Evolutionary conservation across 2,329 filamentous ascomycete genomes (phyloP), one percentile per base, ranked within the genome.

Genomic region (Parasarocladium wereldwijsianum): DNA sequence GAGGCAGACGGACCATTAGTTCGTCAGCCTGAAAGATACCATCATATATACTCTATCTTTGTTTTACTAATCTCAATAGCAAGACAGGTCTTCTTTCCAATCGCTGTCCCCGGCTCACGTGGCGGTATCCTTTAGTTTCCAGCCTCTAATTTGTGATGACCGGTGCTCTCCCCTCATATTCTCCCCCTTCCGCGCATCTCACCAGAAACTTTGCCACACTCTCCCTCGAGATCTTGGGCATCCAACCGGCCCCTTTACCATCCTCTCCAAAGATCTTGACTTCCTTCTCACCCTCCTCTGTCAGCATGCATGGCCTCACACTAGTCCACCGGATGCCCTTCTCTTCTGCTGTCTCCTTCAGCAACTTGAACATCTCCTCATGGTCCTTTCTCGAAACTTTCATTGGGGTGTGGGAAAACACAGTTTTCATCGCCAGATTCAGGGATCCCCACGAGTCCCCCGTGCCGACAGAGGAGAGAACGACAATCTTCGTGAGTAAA

Each of bases 381-480:
- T 67, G 64, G 34, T 66, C 64, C 5, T 54, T 44, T 24, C 55
- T 52, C 32, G 56, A 58, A 23, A 52, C 46, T 14, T 34, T 43
- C 56, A 66, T 63, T 36, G 58, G 59, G 27, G 50, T 58, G 22
- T 57, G 43, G 20, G 43, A 47, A 39, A 66, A 54, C 11, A 63
- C 33, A 17, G 50, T 31, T n/a, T 52, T 50, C 42, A 64, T 39
- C 3, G 55, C 38, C 18, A 47, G 55, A 32, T 54, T 49, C 31
- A 62, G 38, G 24, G 57, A 54, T 0, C 32, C 27, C 36, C 47
- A 57, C 4, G 60, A 64, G 26, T 49, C 43, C 1, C 55, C 62
- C 1, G 57, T 51, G 6, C 64, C 64, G 33, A 61, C 57, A 2
- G 60, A 57, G 17, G 56, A 59, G 43, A 67, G 51, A 15, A 61